Conservation (phyloP, 2,329 filamentous ascomycete species). For the Lecanicillium sp. region DNA sequence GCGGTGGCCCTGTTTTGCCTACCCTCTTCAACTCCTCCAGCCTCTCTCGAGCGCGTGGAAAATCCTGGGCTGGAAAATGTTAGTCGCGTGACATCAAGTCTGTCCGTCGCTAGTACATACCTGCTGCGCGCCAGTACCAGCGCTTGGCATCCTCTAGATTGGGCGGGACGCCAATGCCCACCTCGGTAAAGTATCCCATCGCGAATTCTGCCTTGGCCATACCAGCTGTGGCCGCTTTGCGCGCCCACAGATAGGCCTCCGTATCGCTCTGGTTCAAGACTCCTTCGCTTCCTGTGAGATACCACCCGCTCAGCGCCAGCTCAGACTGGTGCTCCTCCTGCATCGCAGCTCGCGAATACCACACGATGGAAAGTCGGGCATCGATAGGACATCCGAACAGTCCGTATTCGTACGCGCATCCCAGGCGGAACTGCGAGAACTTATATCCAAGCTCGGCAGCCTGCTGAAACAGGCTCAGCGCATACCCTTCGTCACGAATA, state of each 20-base stretch:
- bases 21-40: conserved; percentile 86
- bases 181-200: conserved; percentile 94
- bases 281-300: conserved; percentile 82
- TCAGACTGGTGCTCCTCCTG: conserved; percentile 95
- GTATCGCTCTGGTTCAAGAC: conserved; percentile 89
- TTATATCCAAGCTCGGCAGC: conserved; percentile 90
- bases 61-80: conserved; percentile 69
- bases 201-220: conserved; percentile 94
- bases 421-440: conserved; percentile 85
- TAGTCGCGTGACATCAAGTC: neutral
- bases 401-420: conserved; percentile 85
- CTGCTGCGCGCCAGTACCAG: conserved; percentile 96
- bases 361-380: conserved; percentile 77
- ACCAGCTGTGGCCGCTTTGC: conserved; percentile 84
- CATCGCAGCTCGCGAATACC: conserved; percentile 86
- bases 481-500: conserved; percentile 74
- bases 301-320: conserved; percentile 82
- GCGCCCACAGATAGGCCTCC: conserved; percentile 94
- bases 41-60: conserved; percentile 85
- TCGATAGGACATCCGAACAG: conserved; percentile 77
- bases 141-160: conserved; percentile 93
- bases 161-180: conserved; percentile 80
- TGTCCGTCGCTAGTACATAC: conserved; percentile 51
- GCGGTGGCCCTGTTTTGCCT: conserved; percentile 60
- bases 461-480: conserved; percentile 74